These are phyloP conservation scores for Lolium multiflorum DNA, from an alignment of 176 grass and related monocot genomes.

Conservation along the genomic window DNA sequence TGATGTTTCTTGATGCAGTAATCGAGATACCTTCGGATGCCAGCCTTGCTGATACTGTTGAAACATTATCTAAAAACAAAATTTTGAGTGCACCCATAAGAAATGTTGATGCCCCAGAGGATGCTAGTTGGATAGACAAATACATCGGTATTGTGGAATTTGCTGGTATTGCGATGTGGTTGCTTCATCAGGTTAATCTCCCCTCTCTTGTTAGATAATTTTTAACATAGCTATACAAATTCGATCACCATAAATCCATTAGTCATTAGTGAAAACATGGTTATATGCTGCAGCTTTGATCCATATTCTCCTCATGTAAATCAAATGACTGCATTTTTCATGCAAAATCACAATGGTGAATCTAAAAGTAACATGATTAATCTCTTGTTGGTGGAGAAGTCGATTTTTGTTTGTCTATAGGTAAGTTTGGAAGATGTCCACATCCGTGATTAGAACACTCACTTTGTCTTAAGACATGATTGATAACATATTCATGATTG, in stretches of 20 bases:
- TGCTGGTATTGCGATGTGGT: slow-evolving; percentile 89
- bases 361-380: neutral
- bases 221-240: neutral
- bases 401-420: neutral
- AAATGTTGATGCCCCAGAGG: slow-evolving; percentile 83
- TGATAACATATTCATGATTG: neutral
- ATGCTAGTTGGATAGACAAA: slow-evolving; percentile 96
- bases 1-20: slow-evolving; percentile 56
- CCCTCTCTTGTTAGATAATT: neutral
- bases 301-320: neutral
- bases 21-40: slow-evolving; percentile 87
- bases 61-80: slow-evolving; percentile 93
- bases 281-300: slow-evolving; percentile 10
- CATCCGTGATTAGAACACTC: neutral
- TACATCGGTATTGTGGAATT: slow-evolving; percentile 97
- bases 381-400: neutral
- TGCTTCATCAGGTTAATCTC: slow-evolving; percentile 85
- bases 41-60: slow-evolving; percentile 78
- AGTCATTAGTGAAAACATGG: slow-evolving; percentile 16
- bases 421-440: neutral
- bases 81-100: slow-evolving; percentile 90
- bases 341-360: neutral
- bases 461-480: neutral
- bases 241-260: neutral
- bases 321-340: neutral